Evolutionary conservation across 2,329 filamentous ascomycete species (phyloP), one percentile per base, ranked within the genome.

Genomic region (Colletotrichum paranaense): DNA sequence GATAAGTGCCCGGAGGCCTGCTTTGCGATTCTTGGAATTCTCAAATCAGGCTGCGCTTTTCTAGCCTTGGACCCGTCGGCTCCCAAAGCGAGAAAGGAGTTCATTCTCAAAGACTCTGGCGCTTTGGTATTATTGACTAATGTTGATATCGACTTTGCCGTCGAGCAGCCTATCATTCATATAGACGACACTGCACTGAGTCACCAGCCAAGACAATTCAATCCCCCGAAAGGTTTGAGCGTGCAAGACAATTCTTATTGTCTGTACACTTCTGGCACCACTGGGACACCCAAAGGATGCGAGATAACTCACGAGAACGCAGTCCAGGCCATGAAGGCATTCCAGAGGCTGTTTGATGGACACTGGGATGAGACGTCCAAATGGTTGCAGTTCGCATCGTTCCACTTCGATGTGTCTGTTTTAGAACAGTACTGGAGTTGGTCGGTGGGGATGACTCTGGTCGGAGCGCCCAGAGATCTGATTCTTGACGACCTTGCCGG

Each of bases 371-470:
- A 86, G 0, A 80, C 88, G 0, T 97, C 95, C 0, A 90, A 93
- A 71, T 98, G 95, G 92, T 86, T 98, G 1, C 96, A 98, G 79
- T 98, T 98, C 79, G 96, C 96, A 1, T 95, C 95, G 0, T 94
- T 98, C 69, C 96, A 98, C 81, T 98, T 98, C 74, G 96, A 98
- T 78, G 95, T 98, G 4, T 97, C 94, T 1, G 93, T 98, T 0
- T 87, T 98, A 0, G 95, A 98, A 79, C 95, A 98, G 78, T 98
- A 96, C 80, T 98, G 95, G 95, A 97, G 92, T 71, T 98, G 95
- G 95, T 95, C 93, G 32, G 93, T 97, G 1, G 95, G 95, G 1
- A 95, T 98, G 30, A 92, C 93, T 4, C 89, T 98, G 0, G 93
- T 96, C 2, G 92, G 94, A 2, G 95, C 94, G 7, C 93, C 94